Evolutionary conservation across 305 asterid genomes (phyloP), one percentile per base, ranked within the genome.

Genomic region (Fraxinus velutina): DNA sequence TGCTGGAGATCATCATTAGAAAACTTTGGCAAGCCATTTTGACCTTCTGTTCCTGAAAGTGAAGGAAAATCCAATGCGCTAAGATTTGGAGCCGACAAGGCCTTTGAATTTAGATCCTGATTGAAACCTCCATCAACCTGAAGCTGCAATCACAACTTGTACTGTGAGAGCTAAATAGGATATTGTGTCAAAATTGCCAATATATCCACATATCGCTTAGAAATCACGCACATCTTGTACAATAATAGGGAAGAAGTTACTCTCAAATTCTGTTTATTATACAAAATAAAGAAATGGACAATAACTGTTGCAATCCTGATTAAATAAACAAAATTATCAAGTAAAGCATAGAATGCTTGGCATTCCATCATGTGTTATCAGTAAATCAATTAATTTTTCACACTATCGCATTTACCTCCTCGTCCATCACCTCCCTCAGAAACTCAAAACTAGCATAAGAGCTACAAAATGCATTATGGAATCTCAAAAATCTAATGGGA

Each of bases 61-160:
- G 93, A 88, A 47, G 97, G 97, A 82, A 92, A 89, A 88, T 90
- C 93, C 88, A 89, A 83, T 78, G 90, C 84, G 73, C 82, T 86
- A 42, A 87, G 93, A 80, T 88, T 92, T 52, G 93, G 93, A 84
- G 90, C 71, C 21, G 93, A 84, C 73, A 88, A 79, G 81, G 94
- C 88, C 86, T 88, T 91, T 34, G 98, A 89, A 81, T 84, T 87
- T 50, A 86, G 81, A 77, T 86, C 90, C 83, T 87, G 93, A 78
- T 88, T 87, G 82, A 91, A 83, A 75, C 91, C 96, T 86, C 88
- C 89, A 83, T 92, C 95, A 60, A 88, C 91, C 86, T 91, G 98
- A 85, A 90, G 97, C 95, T 92, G 89, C 89, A 87, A 79, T 30
- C 36, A 77, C 76, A 66, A 68, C 19, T 68, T 29, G 74, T 62